Evolutionary conservation across 2,329 filamentous ascomycete species (phyloP).

Genomic region (Penicillium sp.): DNA sequence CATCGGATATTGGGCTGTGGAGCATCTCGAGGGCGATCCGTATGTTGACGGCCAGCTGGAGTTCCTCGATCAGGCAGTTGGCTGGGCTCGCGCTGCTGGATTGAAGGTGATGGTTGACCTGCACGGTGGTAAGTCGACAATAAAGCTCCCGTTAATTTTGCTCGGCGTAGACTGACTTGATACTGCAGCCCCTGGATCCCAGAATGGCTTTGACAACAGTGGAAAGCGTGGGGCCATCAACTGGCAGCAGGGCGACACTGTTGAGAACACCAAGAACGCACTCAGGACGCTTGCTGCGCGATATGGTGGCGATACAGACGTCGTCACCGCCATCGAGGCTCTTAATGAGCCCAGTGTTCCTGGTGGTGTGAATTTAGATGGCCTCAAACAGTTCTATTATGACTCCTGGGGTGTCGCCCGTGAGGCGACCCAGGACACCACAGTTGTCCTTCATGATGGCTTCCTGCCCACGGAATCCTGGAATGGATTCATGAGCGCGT

Average conservation of each 20-base stretch:
- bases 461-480: conserved; percentile 54
- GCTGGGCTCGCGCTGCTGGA: conserved; percentile 60
- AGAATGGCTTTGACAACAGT: conserved; percentile 70
- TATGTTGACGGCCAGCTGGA: conserved; percentile 65
- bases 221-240: conserved; percentile 49
- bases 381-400: conserved; percentile 57
- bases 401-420: conserved; percentile 54
- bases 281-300: conserved; percentile 60
- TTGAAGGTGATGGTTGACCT: conserved; percentile 69
- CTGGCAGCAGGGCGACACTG: conserved; percentile 43
- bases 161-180: conserved; percentile 5
- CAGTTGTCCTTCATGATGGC: conserved; percentile 59
- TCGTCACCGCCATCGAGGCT: conserved; percentile 56
- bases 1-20: conserved; percentile 66
- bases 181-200: conserved; percentile 57
- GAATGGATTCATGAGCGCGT: conserved; percentile 62
- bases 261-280: conserved; percentile 51
- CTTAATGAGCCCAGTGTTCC: conserved; percentile 47
- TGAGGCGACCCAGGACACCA: conserved; percentile 46
- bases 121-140: conserved; percentile 59
- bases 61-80: conserved; percentile 59
- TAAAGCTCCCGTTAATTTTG: background rate
- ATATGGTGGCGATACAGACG: conserved; percentile 60
- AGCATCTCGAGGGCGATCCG: conserved; percentile 56
- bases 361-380: conserved; percentile 45